Evolutionary conservation across 768 basidiomycete species (phyloP).

Genomic region (Leccinum olivaceopallidum): DNA sequence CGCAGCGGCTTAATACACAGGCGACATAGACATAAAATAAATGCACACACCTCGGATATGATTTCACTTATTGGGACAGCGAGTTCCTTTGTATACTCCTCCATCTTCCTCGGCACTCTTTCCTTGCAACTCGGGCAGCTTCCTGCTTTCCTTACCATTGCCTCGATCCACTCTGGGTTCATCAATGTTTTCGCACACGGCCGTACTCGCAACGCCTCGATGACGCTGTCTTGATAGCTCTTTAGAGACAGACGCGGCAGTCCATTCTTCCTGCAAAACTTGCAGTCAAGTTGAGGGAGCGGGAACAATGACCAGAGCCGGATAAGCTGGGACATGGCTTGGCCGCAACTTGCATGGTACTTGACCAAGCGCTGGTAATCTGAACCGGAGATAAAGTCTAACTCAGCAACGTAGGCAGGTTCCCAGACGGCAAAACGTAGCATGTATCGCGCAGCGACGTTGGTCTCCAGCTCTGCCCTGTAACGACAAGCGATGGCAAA

Average conservation of each 20-base stretch:
- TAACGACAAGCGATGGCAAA: slow-evolving; percentile 41
- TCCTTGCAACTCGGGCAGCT: slow-evolving; percentile 32
- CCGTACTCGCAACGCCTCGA: slow-evolving; percentile 33
- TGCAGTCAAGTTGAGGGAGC: slow-evolving; percentile 34
- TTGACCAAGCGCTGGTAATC: slow-evolving; percentile 38
- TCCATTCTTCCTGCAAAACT: slow-evolving; percentile 37
- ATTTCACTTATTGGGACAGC: slow-evolving; percentile 29
- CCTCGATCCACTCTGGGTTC: slow-evolving; percentile 33
- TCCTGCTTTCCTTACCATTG: slow-evolving; percentile 31
- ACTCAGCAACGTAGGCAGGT: slow-evolving; percentile 34
- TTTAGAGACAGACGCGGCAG: slow-evolving; percentile 33
- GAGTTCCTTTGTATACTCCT: slow-evolving; percentile 31
- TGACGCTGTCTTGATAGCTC: slow-evolving; percentile 35
- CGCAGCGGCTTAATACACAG: not conserved
- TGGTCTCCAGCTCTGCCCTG: slow-evolving; percentile 35
- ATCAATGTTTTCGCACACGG: slow-evolving; percentile 33
- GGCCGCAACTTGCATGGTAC: slow-evolving; percentile 36
- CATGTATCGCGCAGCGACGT: slow-evolving; percentile 38
- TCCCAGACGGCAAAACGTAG: slow-evolving; percentile 37
- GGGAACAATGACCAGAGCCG: slow-evolving; percentile 35
- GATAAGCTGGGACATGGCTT: slow-evolving; percentile 35
- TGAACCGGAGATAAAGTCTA: slow-evolving; percentile 39
- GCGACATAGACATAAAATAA: not conserved
- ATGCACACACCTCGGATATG: slow-evolving; percentile 28
- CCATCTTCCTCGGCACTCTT: slow-evolving; percentile 32